phyloP scores from a whole-genome alignment of 78 protist genomes.

The Corallochytrium limacisporum region DNA sequence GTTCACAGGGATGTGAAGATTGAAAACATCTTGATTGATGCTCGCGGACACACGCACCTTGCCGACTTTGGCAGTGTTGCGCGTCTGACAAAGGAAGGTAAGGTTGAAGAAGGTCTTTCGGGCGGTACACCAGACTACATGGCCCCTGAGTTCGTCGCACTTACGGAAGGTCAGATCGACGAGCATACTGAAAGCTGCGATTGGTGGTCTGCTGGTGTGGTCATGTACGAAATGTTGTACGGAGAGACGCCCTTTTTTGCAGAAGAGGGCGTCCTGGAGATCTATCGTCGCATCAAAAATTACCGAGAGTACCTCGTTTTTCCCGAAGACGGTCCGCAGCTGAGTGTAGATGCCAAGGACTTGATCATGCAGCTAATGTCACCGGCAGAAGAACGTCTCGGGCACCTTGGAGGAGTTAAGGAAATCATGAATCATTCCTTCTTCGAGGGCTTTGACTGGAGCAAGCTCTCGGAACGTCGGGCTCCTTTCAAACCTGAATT shows the following conservation, averaged over 20 bases:
- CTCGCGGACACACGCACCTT: constrained; percentile 41
- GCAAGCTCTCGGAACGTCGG: not conserved
- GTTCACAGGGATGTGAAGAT: constrained; percentile 50
- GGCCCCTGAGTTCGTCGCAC: constrained; percentile 47
- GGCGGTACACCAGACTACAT: constrained; percentile 64
- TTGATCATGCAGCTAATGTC: not conserved
- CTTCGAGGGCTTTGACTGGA: constrained; percentile 20
- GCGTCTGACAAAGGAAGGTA: not conserved
- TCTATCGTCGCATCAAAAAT: not conserved
- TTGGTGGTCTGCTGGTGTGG: constrained; percentile 71
- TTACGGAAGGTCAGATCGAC: not conserved
- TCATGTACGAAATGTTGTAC: constrained; percentile 60
- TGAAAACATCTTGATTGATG: constrained; percentile 27
- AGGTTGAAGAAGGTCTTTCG: not conserved
- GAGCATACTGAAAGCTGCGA: constrained; percentile 17
- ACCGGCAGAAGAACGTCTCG: not conserved
- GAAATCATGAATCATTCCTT: constrained; percentile 25
- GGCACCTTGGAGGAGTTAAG: not conserved
- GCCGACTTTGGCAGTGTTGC: constrained; percentile 45
- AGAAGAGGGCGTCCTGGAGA: not conserved
- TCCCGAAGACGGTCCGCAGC: not conserved
- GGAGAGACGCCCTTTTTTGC: constrained; percentile 65
- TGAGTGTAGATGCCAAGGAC: not conserved
- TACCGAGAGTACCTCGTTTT: not conserved
- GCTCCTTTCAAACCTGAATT: constrained; percentile 11